A percentile compares a stretch with the other conserved stretches of the same genome.
Conservation (phyloP, 164 flowering plant species). For the Taxillus chinensis region DNA sequence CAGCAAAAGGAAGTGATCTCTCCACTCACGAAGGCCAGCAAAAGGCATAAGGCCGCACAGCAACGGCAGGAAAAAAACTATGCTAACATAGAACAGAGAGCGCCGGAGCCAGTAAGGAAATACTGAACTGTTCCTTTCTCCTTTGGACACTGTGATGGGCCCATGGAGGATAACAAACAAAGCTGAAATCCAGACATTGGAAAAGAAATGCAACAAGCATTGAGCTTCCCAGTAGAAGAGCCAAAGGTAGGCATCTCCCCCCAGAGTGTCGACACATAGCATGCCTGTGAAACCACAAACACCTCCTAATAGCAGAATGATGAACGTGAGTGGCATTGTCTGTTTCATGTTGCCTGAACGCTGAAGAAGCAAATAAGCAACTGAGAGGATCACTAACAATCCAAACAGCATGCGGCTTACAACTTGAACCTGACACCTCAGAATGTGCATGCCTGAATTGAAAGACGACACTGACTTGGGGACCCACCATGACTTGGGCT, state of each 20-base stretch:
- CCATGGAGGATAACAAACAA: slow-evolving; percentile 58
- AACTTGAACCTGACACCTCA: slow-evolving; percentile 55
- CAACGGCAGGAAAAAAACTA: neutral
- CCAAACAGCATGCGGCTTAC: slow-evolving; percentile 69
- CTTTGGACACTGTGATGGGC: slow-evolving; percentile 30
- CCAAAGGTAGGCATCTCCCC: slow-evolving; percentile 79
- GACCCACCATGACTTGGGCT: slow-evolving; percentile 69
- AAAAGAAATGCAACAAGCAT: slow-evolving; percentile 62
- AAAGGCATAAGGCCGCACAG: neutral
- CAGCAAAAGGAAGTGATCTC: neutral
- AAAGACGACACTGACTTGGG: slow-evolving; percentile 55
- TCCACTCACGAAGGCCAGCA: neutral
- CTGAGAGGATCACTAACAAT: slow-evolving; percentile 38
- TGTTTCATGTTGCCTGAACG: slow-evolving; percentile 53
- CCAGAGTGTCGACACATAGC: slow-evolving; percentile 77
- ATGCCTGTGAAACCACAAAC: slow-evolving; percentile 72
- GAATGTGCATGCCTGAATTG: slow-evolving; percentile 30
- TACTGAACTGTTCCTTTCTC: slow-evolving; percentile 3
- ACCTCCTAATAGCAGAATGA: slow-evolving; percentile 60
- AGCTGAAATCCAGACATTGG: slow-evolving; percentile 32
- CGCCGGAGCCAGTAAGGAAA: neutral
- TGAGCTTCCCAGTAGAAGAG: slow-evolving; percentile 63
- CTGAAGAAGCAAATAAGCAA: slow-evolving; percentile 55
- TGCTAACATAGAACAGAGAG: neutral
- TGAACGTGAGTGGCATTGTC: slow-evolving; percentile 71